Evolutionary conservation across 495 filamentous ascomycete genomes (phyloP), one percentile per base, ranked within the genome.

Genomic region (Talaromyces borbonicus): DNA sequence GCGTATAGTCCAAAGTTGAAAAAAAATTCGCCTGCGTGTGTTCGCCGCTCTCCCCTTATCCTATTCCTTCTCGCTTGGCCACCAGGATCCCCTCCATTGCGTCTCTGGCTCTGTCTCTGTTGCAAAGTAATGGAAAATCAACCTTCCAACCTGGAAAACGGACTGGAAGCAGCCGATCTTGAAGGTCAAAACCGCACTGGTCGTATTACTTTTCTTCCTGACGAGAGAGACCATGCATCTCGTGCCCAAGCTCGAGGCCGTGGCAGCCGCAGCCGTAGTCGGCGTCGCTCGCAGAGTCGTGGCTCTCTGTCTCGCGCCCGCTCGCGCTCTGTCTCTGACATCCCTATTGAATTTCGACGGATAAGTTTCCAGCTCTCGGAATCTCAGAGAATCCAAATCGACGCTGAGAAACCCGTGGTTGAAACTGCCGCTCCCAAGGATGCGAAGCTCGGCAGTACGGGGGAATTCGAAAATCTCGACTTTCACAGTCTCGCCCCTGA

Each of bases 401-500:
- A 43, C 6, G 25, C 29, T 4, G 41, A 31, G 2, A 22, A 42
- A 26, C 39, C 39, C 7, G 15, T 14, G 16, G 8, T 27, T 18
- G 25, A 25, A 8, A 6, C 26, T 25, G 45, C n/a, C 5, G 18
- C 25, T 8, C 12, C 15, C 35, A 48, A 39, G 23, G 45, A 35
- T 26, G 25, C 20, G 3, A 31, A 48, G 30, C 14, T 20, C 20
- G 36, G 22, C 33, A 16, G 7, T 11, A 53, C 19, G 18, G 24
- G 42, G 54, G 59, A 63, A 31, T 57, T 66, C 30, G 51, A 45
- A 16, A 52, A 51, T 23, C 60, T 66, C 22, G 72, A 78, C 26
- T 81, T 74, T 71, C 79, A 83, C 56, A 74, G 56, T 4, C 56
- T 81, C 4, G 55, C 76, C 0, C 50, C 61, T 8, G 67, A 75